phyloP scores from a whole-genome alignment of 176 grass and related monocot species.

The Carex cristatella region DNA sequence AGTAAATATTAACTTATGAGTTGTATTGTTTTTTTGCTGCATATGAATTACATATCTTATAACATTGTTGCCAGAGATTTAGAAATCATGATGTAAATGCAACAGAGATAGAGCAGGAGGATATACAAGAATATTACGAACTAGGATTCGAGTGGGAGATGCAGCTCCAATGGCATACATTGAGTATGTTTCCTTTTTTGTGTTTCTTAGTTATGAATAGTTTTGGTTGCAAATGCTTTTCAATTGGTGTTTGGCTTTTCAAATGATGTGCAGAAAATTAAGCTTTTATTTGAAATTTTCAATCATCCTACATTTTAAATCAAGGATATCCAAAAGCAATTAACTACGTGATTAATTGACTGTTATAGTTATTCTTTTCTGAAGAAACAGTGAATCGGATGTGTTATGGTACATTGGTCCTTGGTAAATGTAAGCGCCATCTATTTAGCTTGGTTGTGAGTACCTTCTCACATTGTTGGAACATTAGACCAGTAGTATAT shows the following conservation, averaged over 20 bases:
- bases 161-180: conserved; percentile 92
- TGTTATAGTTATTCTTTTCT: background rate
- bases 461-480: background rate
- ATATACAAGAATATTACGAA: conserved; percentile 72
- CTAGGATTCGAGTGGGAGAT: conserved; percentile 80
- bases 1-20: conserved; percentile 30
- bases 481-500: background rate
- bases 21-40: background rate
- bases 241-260: background rate
- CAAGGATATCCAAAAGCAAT: background rate
- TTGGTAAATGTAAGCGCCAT: background rate
- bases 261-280: background rate
- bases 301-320: background rate
- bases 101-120: conserved; percentile 71
- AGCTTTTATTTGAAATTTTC: background rate
- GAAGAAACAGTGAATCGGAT: background rate
- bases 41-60: conserved; percentile 8
- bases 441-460: background rate
- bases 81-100: background rate
- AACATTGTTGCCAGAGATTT: background rate
- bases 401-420: background rate
- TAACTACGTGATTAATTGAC: background rate
- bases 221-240: background rate
- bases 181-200: conserved; percentile 48
- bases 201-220: background rate